Conservation (phyloP, 2,329 filamentous ascomycete species). For the Talaromyces rugulosus region DNA sequence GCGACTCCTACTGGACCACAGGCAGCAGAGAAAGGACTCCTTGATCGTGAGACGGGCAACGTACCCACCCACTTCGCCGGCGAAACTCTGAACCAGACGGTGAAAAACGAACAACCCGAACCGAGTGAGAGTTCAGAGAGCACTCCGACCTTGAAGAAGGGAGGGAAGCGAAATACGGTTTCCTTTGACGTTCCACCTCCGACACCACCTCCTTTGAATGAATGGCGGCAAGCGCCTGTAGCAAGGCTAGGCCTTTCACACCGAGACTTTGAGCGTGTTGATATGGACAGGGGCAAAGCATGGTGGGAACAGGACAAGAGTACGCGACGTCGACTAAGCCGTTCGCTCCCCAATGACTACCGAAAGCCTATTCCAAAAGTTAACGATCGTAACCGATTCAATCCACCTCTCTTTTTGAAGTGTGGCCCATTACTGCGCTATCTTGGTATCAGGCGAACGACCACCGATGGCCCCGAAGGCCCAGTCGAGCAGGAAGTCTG, state of each 20-base stretch:
- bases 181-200: conserved; percentile 45
- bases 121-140: conserved; percentile 10
- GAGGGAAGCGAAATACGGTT: conserved; percentile 37
- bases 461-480: conserved; percentile 28
- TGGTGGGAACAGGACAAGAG: conserved; percentile 71
- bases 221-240: conserved; percentile 67
- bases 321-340: conserved; percentile 44
- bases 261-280: conserved; percentile 54
- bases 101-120: conserved; percentile 11
- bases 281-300: conserved; percentile 52
- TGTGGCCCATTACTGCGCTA: conserved; percentile 89
- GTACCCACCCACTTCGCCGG: conserved; percentile 11
- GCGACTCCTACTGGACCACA: conserved; percentile 2
- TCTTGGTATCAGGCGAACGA: conserved; percentile 68
- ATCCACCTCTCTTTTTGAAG: conserved; percentile 77
- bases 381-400: conserved; percentile 61
- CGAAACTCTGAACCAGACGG: conserved; percentile 3
- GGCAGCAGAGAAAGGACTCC: conserved; percentile 1
- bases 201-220: conserved; percentile 46
- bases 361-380: conserved; percentile 30
- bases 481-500: conserved; percentile 69
- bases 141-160: conserved; percentile 20
- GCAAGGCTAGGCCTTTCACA: conserved; percentile 57
- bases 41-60: conserved; percentile 8
- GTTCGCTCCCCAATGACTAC: conserved; percentile 35